These are phyloP conservation scores for Astragalus glycyphyllos DNA, from an alignment of 306 rosid species.

Conservation along the genomic window DNA sequence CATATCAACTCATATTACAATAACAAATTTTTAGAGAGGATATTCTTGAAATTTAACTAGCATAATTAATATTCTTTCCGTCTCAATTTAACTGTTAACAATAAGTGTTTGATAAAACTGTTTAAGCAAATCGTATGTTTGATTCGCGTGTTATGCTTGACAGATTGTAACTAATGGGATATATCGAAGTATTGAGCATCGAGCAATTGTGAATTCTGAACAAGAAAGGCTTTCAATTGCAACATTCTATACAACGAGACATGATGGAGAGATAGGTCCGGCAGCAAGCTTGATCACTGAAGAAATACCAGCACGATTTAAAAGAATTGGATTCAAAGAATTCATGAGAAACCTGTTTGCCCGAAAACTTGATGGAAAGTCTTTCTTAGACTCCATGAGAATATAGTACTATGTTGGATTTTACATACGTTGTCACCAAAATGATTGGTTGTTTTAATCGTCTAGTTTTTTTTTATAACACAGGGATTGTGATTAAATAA, in stretches of 20 bases:
- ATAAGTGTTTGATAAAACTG: too few species aligned
- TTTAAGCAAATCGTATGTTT: neutral
- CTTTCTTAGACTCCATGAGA: conserved; percentile 44
- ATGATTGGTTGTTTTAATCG: too few species aligned
- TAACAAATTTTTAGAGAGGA: too few species aligned
- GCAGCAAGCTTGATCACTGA: conserved; percentile 48
- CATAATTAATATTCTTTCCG: too few species aligned
- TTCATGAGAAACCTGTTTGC: conserved; percentile 41
- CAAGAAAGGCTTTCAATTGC: conserved; percentile 56
- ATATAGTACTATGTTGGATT: neutral
- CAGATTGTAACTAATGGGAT: conserved; percentile 54
- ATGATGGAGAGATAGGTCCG: conserved; percentile 48
- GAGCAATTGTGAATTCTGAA: conserved; percentile 43
- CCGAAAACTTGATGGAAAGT: conserved; percentile 50
- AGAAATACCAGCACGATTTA: conserved; percentile 49
- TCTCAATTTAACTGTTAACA: too few species aligned
- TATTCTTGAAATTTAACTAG: neutral
- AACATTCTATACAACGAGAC: conserved; percentile 40
- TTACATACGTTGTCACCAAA: too few species aligned
- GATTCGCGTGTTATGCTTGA: neutral
- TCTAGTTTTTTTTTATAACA: too few species aligned
- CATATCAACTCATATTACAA: neutral
- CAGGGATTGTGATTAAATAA: too few species aligned
- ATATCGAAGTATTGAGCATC: conserved; percentile 52
- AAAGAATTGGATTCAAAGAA: conserved; percentile 31